phyloP scores from a whole-genome alignment of 805 yeast species.

The Candida succiphila region DNA sequence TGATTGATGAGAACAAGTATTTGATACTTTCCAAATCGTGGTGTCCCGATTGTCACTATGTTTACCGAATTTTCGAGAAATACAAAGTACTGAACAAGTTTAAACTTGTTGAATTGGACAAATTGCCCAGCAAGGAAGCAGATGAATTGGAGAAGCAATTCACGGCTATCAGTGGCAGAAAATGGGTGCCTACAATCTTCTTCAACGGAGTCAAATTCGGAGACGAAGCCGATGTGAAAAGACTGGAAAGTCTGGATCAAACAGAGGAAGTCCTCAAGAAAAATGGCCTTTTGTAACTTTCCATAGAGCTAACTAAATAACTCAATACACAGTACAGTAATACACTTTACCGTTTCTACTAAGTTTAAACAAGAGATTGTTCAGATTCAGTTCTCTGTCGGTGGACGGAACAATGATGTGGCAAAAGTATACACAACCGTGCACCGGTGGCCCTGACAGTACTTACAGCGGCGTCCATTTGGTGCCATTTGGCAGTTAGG shows the following conservation, averaged over 20 bases:
- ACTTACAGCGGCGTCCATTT: too few relatives aligned
- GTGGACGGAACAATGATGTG: too few relatives aligned
- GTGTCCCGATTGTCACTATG: slow-evolving; percentile 74
- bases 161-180: slow-evolving; percentile 44
- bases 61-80: slow-evolving; percentile 43
- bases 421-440: not conserved
- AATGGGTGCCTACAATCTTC: slow-evolving; percentile 64
- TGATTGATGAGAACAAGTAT: slow-evolving; percentile 35
- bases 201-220: slow-evolving; percentile 52
- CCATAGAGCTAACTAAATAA: too few relatives aligned
- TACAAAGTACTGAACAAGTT: slow-evolving; percentile 41
- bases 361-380: not conserved
- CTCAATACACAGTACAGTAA: not conserved
- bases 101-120: slow-evolving; percentile 52
- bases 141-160: slow-evolving; percentile 42
- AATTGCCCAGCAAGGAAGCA: slow-evolving; percentile 41
- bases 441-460: too few relatives aligned
- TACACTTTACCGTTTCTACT: not conserved
- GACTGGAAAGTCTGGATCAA: slow-evolving; percentile 23
- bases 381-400: too few relatives aligned
- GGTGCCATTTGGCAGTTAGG: too few relatives aligned
- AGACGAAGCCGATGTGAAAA: slow-evolving; percentile 38
- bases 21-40: slow-evolving; percentile 61
- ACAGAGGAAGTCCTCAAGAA: slow-evolving; percentile 25
- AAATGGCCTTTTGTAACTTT: slow-evolving; percentile 17